Evolutionary conservation across 345 rosid genomes (phyloP).

Genomic region (Brassica juncea): DNA sequence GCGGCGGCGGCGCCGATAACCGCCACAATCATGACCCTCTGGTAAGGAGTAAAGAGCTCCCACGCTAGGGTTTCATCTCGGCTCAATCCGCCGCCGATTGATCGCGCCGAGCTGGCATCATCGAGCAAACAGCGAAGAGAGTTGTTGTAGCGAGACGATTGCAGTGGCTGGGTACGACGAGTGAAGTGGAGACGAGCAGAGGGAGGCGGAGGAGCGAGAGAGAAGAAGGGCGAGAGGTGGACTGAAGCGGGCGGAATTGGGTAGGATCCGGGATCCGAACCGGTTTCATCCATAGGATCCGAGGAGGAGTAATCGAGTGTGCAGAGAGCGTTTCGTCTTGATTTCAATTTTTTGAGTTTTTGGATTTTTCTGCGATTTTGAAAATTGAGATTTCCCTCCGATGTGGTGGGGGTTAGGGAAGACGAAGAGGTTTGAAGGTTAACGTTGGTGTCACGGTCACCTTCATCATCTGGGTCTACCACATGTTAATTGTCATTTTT

Average conservation of each 20-base stretch:
- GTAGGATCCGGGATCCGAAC: slow-evolving; percentile 22
- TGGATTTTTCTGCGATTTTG: neutral
- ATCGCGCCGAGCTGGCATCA: slow-evolving; percentile 58
- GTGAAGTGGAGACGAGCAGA: slow-evolving; percentile 54
- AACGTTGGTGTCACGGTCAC: neutral
- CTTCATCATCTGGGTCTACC: neutral
- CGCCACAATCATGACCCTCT: slow-evolving; percentile 76
- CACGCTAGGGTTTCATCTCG: slow-evolving; percentile 61
- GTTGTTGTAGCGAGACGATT: slow-evolving; percentile 47
- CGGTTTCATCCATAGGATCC: slow-evolving; percentile 46
- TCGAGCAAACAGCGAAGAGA: slow-evolving; percentile 72
- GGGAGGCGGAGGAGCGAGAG: slow-evolving; percentile 42
- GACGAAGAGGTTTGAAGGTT: neutral
- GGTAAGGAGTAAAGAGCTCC: slow-evolving; percentile 77
- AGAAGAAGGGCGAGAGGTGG: slow-evolving; percentile 52
- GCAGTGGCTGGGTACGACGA: slow-evolving; percentile 45
- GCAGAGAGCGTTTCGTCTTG: too few species aligned
- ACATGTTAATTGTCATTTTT: neutral
- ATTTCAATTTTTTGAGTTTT: neutral
- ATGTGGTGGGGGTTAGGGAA: neutral
- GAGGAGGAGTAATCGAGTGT: too few species aligned
- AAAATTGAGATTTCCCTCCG: neutral
- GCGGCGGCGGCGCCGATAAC: slow-evolving; percentile 73
- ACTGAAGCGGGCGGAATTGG: slow-evolving; percentile 41
- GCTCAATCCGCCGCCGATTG: slow-evolving; percentile 39